These are phyloP conservation scores for Brasilioporus rufonigricans DNA, from an alignment of 768 basidiomycete genomes.

Conservation along the genomic window DNA sequence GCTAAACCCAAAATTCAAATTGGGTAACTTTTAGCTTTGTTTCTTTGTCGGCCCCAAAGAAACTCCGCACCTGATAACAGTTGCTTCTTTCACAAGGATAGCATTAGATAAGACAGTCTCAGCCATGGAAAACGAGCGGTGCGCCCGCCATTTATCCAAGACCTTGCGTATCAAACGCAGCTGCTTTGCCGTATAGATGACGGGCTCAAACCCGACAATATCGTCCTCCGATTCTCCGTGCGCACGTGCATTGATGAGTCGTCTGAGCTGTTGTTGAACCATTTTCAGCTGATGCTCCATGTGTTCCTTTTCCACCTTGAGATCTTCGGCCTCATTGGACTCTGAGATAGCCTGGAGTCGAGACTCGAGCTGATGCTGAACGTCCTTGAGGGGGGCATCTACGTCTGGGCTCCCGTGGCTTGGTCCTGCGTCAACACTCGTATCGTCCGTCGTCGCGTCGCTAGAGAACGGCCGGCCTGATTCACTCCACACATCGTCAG, in stretches of 20 bases:
- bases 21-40: background rate
- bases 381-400: conserved; percentile 62
- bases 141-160: conserved; percentile 80
- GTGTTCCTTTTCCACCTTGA: conserved; percentile 88
- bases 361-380: conserved; percentile 73
- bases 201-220: conserved; percentile 67
- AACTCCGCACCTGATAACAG: conserved; percentile 72
- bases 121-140: conserved; percentile 89
- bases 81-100: conserved; percentile 89
- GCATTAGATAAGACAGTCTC: conserved; percentile 84
- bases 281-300: conserved; percentile 86
- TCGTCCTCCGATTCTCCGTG: conserved; percentile 72
- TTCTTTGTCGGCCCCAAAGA: background rate
- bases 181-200: conserved; percentile 80
- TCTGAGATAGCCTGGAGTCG: conserved; percentile 61
- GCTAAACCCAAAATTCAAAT: conserved; percentile 39
- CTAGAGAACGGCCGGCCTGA: conserved; percentile 76
- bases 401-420: conserved; percentile 64
- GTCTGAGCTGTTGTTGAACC: conserved; percentile 79
- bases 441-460: conserved; percentile 83
- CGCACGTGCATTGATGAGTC: conserved; percentile 71
- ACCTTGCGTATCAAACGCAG: conserved; percentile 80
- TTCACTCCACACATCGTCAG: conserved; percentile 89
- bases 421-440: conserved; percentile 69
- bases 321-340: conserved; percentile 76